Base-by-base conservation (phyloP, 306 rosid genomes). In the Morella rubra region DNA sequence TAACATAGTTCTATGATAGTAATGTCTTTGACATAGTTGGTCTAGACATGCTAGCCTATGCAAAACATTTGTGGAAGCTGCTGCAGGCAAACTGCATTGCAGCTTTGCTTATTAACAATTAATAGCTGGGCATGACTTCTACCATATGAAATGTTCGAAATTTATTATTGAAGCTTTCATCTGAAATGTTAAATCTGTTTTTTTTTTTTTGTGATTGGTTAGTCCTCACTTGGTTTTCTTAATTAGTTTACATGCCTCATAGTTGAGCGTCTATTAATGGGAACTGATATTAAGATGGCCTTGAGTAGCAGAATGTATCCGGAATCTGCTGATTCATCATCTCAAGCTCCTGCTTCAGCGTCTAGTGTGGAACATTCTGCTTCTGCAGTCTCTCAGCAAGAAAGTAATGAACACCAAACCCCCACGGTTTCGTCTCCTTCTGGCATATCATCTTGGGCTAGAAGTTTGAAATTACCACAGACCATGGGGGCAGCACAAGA, bases 391-490 rank as follows among this genome's bases (percentile, higher is more conserved):
- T 66, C 89, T 52, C 75, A 60, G 56, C 85, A 79, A 80, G 79
- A 79, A 59, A 69, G 74, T 73, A 77, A 12, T 62, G 79, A 75
- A 18, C 74, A 44, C 51, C 85, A 80, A 52, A 73, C 77, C 51
- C 66, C 81, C 9, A 75, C 88, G 13, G 27, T 19, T 19, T 72
- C 66, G 54, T 75, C 83, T 8, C 18, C 85, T 32, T 77, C 92
- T 67, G 88, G 89, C 40, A 81, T 84, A 52, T 84, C 93, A 53
- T 80, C 87, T 40, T 83, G 89, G 89, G 88, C 85, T 22, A 76
- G 76, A 65, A 78, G 79, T 82, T 77, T 83, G 73, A 91, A 85
- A 73, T 22, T 84, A 27, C 80, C 85, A 7, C 78, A 81, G 65
- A 69, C 82, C 65, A 52, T 79, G 11, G 88, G 80, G 50, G 77